A percentile compares a stretch with the other conserved stretches of the same genome.
Conservation (phyloP, 2,329 filamentous ascomycete genomes). For the Xylariaceae sp. region DNA sequence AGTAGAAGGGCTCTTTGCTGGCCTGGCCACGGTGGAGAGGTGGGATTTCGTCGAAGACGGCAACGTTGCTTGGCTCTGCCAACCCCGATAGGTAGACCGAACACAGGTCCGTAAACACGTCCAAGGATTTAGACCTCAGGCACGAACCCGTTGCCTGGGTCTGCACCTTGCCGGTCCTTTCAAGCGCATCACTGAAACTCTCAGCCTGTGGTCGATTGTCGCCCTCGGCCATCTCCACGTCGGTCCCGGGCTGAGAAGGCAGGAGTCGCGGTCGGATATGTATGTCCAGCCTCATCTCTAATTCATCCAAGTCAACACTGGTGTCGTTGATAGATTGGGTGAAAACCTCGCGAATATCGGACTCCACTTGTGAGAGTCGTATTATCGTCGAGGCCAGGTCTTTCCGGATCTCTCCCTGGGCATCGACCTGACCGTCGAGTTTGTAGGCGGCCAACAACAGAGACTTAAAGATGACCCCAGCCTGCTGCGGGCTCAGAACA, state of each 20-base stretch:
- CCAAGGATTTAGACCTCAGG: constrained; percentile 44
- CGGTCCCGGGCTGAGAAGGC: constrained; percentile 44
- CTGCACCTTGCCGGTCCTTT: constrained; percentile 27
- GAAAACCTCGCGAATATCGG: constrained; percentile 57
- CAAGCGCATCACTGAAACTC: constrained; percentile 23
- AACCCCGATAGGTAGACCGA: constrained; percentile 47
- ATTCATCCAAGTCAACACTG: constrained; percentile 64
- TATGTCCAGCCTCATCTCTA: constrained; percentile 70
- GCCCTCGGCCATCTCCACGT: constrained; percentile 43
- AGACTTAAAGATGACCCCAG: constrained; percentile 59
- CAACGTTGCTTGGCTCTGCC: constrained; percentile 32
- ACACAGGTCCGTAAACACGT: constrained; percentile 54
- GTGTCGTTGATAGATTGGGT: constrained; percentile 60
- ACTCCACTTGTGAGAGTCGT: constrained; percentile 54
- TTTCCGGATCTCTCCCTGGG: constrained; percentile 52
- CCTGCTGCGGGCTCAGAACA: constrained; percentile 58
- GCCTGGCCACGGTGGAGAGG: constrained; percentile 51
- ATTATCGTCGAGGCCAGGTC: constrained; percentile 64
- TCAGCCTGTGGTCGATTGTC: constrained; percentile 16
- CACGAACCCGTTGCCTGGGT: constrained; percentile 41
- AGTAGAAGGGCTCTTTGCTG: constrained; percentile 58
- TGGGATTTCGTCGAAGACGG: constrained; percentile 49
- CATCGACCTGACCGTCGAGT: constrained; percentile 49
- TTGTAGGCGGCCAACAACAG: constrained; percentile 56
- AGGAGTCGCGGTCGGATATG: constrained; percentile 56